These are phyloP conservation scores for Collybia sp. DNA, from an alignment of 768 basidiomycete species.

Conservation along the genomic window DNA sequence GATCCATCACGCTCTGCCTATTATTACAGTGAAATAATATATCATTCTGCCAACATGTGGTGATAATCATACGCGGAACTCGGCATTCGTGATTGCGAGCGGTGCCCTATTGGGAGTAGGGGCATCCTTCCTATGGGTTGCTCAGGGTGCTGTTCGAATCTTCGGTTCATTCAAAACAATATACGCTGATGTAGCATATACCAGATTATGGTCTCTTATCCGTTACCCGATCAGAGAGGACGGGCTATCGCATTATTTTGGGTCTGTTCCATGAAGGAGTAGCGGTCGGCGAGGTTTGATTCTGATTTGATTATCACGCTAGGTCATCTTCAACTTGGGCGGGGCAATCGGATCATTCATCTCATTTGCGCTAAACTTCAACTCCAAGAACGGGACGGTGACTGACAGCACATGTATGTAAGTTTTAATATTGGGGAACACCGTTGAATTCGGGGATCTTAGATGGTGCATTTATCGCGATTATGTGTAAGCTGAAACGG, in stretches of 20 bases:
- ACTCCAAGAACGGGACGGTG: conserved; percentile 21
- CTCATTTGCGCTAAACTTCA: conserved; percentile 21
- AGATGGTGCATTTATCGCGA: conserved; percentile 24
- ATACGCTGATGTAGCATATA: not conserved
- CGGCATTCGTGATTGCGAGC: conserved; percentile 21
- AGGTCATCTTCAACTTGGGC: conserved; percentile 25
- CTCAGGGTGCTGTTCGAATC: conserved; percentile 20
- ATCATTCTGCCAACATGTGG: too few relatives aligned
- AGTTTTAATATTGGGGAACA: not conserved
- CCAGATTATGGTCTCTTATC: conserved; percentile 24
- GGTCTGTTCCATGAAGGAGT: conserved; percentile 6
- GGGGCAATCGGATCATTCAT: conserved; percentile 25
- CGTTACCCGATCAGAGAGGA: conserved; percentile 21
- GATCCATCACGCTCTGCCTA: too few relatives aligned
- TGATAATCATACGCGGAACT: conserved; percentile 20
- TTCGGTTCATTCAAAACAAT: not conserved
- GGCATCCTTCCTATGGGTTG: conserved; percentile 23
- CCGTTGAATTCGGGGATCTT: not conserved
- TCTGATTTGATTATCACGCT: not conserved
- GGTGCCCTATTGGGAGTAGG: conserved; percentile 23
- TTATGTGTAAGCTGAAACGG: conserved; percentile 15
- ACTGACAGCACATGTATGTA: conserved; percentile 22
- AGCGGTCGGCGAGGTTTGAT: not conserved
- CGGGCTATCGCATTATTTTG: conserved; percentile 21
- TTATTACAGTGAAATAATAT: too few relatives aligned